A percentile compares a stretch with the other conserved stretches of the same genome.
These are phyloP conservation scores for Saccharomycopsis guyanensis DNA, from an alignment of 805 yeast species.

Conservation along the genomic window DNA sequence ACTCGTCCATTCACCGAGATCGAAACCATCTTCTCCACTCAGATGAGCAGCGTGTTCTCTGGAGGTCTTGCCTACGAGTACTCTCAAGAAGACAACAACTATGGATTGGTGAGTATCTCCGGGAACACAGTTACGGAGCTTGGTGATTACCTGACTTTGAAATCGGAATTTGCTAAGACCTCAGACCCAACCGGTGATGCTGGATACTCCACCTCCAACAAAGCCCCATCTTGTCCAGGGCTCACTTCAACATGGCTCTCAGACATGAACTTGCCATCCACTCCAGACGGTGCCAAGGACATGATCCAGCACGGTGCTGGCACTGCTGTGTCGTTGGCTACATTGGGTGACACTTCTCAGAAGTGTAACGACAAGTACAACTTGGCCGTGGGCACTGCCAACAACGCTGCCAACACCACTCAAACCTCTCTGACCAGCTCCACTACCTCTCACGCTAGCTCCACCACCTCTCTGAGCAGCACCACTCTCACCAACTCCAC, in stretches of 20 bases:
- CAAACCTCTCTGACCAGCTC: neutral
- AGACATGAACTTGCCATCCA: slow-evolving; percentile 34
- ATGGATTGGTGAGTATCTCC: slow-evolving; percentile 68
- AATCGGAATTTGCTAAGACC: slow-evolving; percentile 36
- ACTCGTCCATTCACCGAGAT: slow-evolving; percentile 82
- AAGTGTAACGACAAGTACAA: slow-evolving; percentile 29
- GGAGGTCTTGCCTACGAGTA: slow-evolving; percentile 95
- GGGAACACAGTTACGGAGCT: slow-evolving; percentile 29
- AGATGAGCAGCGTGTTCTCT: slow-evolving; percentile 80
- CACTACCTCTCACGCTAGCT: neutral
- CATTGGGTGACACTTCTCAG: slow-evolving; percentile 31
- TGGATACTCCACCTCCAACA: slow-evolving; percentile 33
- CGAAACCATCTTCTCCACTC: slow-evolving; percentile 58
- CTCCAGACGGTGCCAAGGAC: slow-evolving; percentile 66
- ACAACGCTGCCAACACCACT: neutral
- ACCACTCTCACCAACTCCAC: neutral
- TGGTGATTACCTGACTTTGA: slow-evolving; percentile 45
- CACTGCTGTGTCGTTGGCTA: slow-evolving; percentile 35
- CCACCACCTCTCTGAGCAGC: no score
- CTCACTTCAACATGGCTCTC: slow-evolving; percentile 11
- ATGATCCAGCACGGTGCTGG: slow-evolving; percentile 62
- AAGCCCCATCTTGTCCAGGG: slow-evolving; percentile 38
- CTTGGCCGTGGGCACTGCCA: slow-evolving; percentile 20
- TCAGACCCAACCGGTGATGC: slow-evolving; percentile 47
- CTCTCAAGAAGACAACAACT: slow-evolving; percentile 66